Evolutionary conservation across 1,284 basidiomycete species (phyloP), one percentile per base, ranked within the genome.

Genomic region (Schizophyllum amplum): DNA sequence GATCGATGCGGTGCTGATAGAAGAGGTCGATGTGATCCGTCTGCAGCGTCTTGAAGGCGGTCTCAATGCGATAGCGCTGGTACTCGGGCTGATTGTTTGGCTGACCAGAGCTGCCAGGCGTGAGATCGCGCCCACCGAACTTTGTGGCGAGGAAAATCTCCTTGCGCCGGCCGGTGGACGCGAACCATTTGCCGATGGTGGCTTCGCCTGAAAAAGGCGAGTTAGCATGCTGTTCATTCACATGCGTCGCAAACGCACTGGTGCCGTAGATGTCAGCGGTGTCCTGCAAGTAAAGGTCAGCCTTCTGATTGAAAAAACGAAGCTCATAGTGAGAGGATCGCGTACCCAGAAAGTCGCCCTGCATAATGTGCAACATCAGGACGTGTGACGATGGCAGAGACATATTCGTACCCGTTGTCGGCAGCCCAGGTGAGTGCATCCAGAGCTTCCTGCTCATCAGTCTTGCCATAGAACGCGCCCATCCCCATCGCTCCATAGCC

Each of bases 1-100:
- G 63, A 60, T 75, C 74, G 6, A 73, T 71, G 51, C 69, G 68
- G 55, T 70, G 71, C 52, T 66, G 70, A 57, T 76, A 76, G 55
- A 68, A 73, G 11, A 75, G 60, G 57, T 74, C 73, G 54, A 75
- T 66, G 50, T 66, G 66, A n/a, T 69, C 65, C 22, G 68, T 65
- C 5, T 66, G 60, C 21, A 74, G 66, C 24, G 55, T 55, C 52
- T 63, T 55, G 7, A 70, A 62, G 9, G 66, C 65, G 24, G 57
- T 60, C 51, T 64, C 60, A 50, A 69, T 55, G 1, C 66, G 65
- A 9, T 63, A 53, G 9, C 57, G 58, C 57, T 70, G 64, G 61
- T 68, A 68, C 5, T 58, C 54, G 2, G 66, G 67, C 13, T 63
- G 60, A 60, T 63, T 69, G 65, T 61, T 64, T n/a, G 63, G 54